Base-by-base conservation (phyloP, 1,284 basidiomycete species). In the Ceratobasidium sp. region DNA sequence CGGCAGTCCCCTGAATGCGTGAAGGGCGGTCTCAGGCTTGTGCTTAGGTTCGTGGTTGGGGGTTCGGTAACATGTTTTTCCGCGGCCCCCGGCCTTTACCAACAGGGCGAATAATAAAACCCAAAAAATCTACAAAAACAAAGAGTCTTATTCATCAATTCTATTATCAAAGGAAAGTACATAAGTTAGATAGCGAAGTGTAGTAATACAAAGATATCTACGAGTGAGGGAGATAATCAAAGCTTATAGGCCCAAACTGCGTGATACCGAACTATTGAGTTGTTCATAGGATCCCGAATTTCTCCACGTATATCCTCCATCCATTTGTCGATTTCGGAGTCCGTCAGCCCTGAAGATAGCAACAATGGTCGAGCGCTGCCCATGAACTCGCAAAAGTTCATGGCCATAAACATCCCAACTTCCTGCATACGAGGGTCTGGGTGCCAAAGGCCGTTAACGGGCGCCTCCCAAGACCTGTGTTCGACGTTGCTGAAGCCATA, bases 401-500 rank as follows among this genome's bases (percentile, higher is more conserved):
- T 73, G 15, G 70, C 70, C 70, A 63, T 61, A 33, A 61, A 33
- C 70, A 73, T 73, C 40, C 70, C 70, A 46, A 73, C 28, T 39
- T 73, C 70, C 26, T 73, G 70, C 56, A 61, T 61, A 13, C 3
- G 33, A 5, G 70, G 70, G 18, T 73, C 70, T 20, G 70, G 70
- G 44, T 73, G 70, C 70, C 70, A 73, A 1, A 73, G 42, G 3
- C 70, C 70, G 58, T 63, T 73, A 1, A 51, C 6, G 3, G 70
- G 70, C n/a, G 42, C 70, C 42, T 73, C 70, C 70, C 70, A 73
- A 3, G 12, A 3, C 40, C 40, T 39, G 18, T 73, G 70, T 23
- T 26, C 10, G 40, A 63, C 28, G 5, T 39, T 18, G 26, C 42
- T 26, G 20, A 73, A 73, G 13, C 70, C 70, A 12, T 56, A 46